Percentiles rank a stretch among this genome's conserved stretches.
These are phyloP conservation scores for Epichloe scottii DNA, from an alignment of 2,329 filamentous ascomycete species.

Conservation along the genomic window DNA sequence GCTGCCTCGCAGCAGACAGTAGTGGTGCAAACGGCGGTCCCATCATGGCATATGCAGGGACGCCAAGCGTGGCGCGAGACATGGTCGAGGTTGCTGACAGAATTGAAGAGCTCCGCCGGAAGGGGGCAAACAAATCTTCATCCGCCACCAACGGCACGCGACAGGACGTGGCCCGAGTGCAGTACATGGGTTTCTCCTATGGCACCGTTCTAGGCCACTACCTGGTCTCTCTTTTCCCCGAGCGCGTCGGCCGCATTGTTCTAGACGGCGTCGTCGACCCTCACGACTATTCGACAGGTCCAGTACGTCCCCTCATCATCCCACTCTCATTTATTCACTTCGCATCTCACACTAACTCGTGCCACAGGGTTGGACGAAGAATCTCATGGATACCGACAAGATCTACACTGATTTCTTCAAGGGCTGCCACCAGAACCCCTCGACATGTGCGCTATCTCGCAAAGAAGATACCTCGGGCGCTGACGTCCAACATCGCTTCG, in stretches of 20 bases:
- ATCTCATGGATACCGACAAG: conserved; percentile 20
- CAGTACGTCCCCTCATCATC: conserved; percentile 11
- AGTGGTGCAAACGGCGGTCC: conserved; percentile 5
- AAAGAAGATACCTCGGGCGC: conserved; percentile 1
- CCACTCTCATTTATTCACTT: background rate
- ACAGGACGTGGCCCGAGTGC: conserved; percentile 15
- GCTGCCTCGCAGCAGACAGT: conserved; percentile 13
- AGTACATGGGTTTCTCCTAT: conserved; percentile 36
- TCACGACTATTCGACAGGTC: conserved; percentile 16
- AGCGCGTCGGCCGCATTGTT: conserved; percentile 23
- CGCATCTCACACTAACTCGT: background rate
- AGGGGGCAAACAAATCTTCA: background rate
- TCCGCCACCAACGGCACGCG: background rate
- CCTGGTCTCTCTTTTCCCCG: conserved; percentile 15
- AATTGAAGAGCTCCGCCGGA: conserved; percentile 4
- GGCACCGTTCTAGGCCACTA: conserved; percentile 13
- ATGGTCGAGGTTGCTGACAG: conserved; percentile 6
- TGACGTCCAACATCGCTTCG: conserved; percentile 12
- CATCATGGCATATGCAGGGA: conserved; percentile 15
- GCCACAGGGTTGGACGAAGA: conserved; percentile 15
- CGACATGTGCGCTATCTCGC: conserved; percentile 2
- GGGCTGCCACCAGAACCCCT: conserved; percentile 16
- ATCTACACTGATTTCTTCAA: conserved; percentile 17
- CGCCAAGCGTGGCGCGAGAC: conserved; percentile 7
- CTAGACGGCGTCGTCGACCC: conserved; percentile 20